Evolutionary conservation across 2,329 filamentous ascomycete genomes (phyloP).

Genomic region (Scedosporium dehoogii): DNA sequence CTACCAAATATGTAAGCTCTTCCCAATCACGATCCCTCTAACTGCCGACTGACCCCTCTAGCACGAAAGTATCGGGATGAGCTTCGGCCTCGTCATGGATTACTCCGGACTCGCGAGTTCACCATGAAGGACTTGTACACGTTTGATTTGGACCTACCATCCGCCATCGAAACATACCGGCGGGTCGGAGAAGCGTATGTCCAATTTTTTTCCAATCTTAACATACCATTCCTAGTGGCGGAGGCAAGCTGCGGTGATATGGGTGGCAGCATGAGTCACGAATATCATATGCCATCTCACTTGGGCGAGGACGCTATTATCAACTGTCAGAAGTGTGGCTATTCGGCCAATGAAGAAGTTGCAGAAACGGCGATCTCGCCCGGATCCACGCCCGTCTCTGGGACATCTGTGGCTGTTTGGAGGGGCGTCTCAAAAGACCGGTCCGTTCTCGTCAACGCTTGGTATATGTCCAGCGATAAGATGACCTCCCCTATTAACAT

Average conservation of each 20-base stretch:
- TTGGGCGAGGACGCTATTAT: constrained; percentile 82
- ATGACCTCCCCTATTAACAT: constrained; percentile 30
- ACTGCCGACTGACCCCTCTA: constrained; percentile 21
- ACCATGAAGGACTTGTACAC: constrained; percentile 98
- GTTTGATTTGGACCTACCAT: constrained; percentile 60
- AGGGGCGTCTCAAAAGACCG: constrained; percentile 58
- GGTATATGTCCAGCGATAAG: constrained; percentile 33
- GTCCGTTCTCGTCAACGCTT: constrained; percentile 58
- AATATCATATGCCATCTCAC: constrained; percentile 75
- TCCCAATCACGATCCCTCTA: background rate
- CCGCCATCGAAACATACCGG: constrained; percentile 73
- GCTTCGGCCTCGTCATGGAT: constrained; percentile 73
- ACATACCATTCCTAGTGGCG: constrained; percentile 73
- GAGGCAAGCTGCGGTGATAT: constrained; percentile 93
- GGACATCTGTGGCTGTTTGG: constrained; percentile 31
- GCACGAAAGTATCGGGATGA: constrained; percentile 94
- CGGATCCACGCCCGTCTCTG: background rate
- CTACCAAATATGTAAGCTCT: constrained; percentile 75
- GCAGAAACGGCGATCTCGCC: constrained; percentile 29
- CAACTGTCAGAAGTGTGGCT: constrained; percentile 62
- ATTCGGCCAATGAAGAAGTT: constrained; percentile 84
- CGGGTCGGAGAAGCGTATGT: constrained; percentile 65
- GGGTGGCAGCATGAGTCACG: constrained; percentile 86
- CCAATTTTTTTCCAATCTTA: constrained; percentile 71
- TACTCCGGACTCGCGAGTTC: constrained; percentile 84